Evolutionary conservation across 352 stramenopile genomes (phyloP), one percentile per base, ranked within the genome.

Genomic region (Globisporangium echinulatum): DNA sequence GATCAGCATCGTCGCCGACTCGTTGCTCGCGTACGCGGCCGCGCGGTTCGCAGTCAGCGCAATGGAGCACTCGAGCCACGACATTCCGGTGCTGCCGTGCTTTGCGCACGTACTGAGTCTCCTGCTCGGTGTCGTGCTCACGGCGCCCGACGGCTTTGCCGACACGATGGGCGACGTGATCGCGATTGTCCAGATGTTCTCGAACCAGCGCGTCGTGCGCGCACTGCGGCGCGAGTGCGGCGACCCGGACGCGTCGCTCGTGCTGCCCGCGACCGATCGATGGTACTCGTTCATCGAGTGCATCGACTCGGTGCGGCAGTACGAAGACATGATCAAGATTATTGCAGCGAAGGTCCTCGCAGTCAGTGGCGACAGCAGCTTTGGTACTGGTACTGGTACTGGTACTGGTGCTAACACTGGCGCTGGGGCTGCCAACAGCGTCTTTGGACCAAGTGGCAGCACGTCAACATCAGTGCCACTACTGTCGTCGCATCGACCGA

Each of bases 301-400:
- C 59, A 75, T 92, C 13, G 79, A 92, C 65, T 92, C 78, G 5
- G 74, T 90, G 58, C 77, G 79, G 7, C 82, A 92, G 54, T 90
- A 85, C 59, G 79, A 90, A 67, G 82, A 92, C 46, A 85, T 88
- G 79, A 87, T 92, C 64, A 92, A 92, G 64, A 87, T 88, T 48
- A 86, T 92, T 42, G 73, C 79, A 5, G 76, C 72, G 0, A 86
- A 86, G 61, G 74, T 83, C 44, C 54, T 77, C 33, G 61, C 68
- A 36, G 37, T 25, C 25, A 25, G 25, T 25, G 25, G 74, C 70
- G 52, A 67, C 71, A 56, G 49, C 33, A 49, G 39, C 7, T 25
- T 25, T 19, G 17, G 17, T 19, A 19, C 17, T 19, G 11, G 40
- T 13, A 46, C 40, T 13, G 10, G 51, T 0, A 39, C 3, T 47